A percentile compares a stretch with the other conserved stretches of the same genome.
phyloP scores from a whole-genome alignment of 805 yeast species.

The Yarrowia bubula region DNA sequence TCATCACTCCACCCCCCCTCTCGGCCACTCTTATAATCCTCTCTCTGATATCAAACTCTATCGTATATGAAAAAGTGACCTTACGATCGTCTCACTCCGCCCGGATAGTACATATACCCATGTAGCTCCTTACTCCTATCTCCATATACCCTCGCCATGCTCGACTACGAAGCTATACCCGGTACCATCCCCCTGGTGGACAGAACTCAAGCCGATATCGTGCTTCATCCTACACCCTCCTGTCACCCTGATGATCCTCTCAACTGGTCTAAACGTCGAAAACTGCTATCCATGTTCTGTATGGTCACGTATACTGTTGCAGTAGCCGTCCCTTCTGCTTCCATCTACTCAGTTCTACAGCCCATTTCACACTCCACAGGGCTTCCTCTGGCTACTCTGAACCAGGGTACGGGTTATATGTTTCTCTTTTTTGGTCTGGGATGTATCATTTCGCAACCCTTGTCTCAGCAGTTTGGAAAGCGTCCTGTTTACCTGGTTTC shows the following conservation, averaged over 20 bases:
- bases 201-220: constrained; percentile 35
- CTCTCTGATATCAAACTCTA: neutral
- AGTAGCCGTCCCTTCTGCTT: constrained; percentile 50
- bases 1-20: neutral
- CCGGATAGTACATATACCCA: too few species aligned
- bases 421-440: constrained; percentile 54
- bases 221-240: constrained; percentile 64
- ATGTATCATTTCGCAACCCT: constrained; percentile 52
- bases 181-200: constrained; percentile 34
- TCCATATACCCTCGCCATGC: neutral
- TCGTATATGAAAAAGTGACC: neutral
- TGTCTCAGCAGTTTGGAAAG: constrained; percentile 51
- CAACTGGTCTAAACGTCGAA: constrained; percentile 56
- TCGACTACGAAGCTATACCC: constrained; percentile 28
- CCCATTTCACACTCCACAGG: constrained; percentile 42
- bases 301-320: constrained; percentile 44
- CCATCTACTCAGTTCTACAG: constrained; percentile 46
- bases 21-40: neutral
- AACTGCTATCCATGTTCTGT: constrained; percentile 45
- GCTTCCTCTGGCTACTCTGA: constrained; percentile 44
- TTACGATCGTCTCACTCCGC: neutral
- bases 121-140: neutral
- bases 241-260: constrained; percentile 69
- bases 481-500: constrained; percentile 47
- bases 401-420: constrained; percentile 50